Evolutionary conservation across 2,329 filamentous ascomycete species (phyloP).

Genomic region (Aspergillus ustus): DNA sequence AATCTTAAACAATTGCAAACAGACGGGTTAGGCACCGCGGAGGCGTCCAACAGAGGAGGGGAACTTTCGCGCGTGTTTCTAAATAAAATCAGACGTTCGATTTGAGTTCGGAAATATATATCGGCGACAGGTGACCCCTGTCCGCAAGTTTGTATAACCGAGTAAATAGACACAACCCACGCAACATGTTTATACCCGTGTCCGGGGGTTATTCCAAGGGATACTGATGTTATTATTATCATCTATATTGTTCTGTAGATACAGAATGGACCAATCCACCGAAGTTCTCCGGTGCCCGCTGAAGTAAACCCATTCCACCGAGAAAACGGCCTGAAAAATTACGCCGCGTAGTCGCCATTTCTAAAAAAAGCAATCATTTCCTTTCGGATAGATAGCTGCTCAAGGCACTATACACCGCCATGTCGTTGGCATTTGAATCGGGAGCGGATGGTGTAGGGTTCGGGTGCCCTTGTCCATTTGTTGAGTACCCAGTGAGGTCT

Average conservation of each 20-base stretch:
- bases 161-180: too few relatives aligned
- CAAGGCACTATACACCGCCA: conserved; percentile 2
- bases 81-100: background rate
- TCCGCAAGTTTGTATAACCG: background rate
- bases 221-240: too few relatives aligned
- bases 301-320: background rate
- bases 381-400: background rate
- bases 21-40: background rate
- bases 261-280: too few relatives aligned
- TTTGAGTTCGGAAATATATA: background rate
- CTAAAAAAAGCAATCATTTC: background rate
- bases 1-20: background rate
- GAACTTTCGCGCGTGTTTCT: too few relatives aligned
- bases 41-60: background rate
- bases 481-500: conserved; percentile 11
- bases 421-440: background rate
- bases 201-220: too few relatives aligned
- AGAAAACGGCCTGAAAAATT: background rate
- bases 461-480: background rate
- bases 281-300: too few relatives aligned
- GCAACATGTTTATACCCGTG: too few relatives aligned
- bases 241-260: too few relatives aligned
- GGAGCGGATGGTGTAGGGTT: background rate
- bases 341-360: background rate
- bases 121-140: background rate